Conservation (phyloP, 2,329 filamentous ascomycete species). For the Thielaviopsis cerberus region DNA sequence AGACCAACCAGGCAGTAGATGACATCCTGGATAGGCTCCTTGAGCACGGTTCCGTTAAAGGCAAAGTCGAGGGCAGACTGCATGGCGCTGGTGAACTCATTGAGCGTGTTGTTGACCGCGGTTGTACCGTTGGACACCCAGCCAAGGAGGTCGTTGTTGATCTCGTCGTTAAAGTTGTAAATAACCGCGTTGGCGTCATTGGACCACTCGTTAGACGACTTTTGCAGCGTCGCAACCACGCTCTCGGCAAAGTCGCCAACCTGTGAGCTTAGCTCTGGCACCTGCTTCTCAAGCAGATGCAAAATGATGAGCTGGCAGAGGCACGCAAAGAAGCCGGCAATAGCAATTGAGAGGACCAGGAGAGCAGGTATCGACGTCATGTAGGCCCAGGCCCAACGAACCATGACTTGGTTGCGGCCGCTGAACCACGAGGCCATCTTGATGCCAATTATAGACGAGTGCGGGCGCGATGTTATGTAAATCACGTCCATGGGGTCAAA, state of each 20-base stretch:
- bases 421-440: conserved; percentile 47
- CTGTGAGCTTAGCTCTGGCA: conserved; percentile 54
- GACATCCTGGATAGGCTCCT: conserved; percentile 59
- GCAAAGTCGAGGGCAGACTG: conserved; percentile 52
- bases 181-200: conserved; percentile 57
- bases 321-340: conserved; percentile 68
- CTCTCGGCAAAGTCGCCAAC: conserved; percentile 64
- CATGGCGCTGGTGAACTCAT: conserved; percentile 63
- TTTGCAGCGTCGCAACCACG: conserved; percentile 53
- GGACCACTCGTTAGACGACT: conserved; percentile 61
- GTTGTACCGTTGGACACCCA: conserved; percentile 73
- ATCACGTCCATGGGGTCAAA: conserved; percentile 74
- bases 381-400: conserved; percentile 72
- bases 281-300: conserved; percentile 50
- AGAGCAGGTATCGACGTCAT: conserved; percentile 68
- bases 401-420: conserved; percentile 45
- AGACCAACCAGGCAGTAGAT: conserved; percentile 74
- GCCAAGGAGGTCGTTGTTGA: conserved; percentile 71
- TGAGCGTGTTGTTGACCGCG: conserved; percentile 72
- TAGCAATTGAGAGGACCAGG: conserved; percentile 66
- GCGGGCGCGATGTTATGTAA: conserved; percentile 69
- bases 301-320: conserved; percentile 70
- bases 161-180: conserved; percentile 47
- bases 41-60: conserved; percentile 67
- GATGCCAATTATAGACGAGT: conserved; percentile 54